Base-by-base conservation (phyloP, 257 asterid genomes). In the Lavandula angustifolia region DNA sequence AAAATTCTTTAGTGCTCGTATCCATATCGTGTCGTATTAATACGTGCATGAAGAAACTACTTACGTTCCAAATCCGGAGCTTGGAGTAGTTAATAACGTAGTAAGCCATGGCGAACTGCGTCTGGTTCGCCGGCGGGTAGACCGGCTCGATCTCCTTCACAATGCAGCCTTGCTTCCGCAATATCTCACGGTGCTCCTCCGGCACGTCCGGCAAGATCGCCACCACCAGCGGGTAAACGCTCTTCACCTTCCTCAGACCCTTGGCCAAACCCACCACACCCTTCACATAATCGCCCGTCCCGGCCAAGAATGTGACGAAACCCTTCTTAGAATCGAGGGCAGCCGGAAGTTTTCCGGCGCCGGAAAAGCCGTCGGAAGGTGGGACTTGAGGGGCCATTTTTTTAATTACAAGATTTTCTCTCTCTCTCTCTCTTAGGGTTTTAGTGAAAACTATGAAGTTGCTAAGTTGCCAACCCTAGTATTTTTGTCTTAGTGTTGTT, bases 151-250 rank as follows among this genome's bases (percentile, higher is more conserved):
- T 78, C 51, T 78, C 83, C 77, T 14, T 64, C 0, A 78, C 83
- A 62, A 78, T 74, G 63, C 83, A 78, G n/a, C 83, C 83, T 16
- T 78, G 83, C 1, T 60, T 9, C 68, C 62, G 48, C 41, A 79
- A 27, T 9, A 78, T 59, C 76, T 75, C 73, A 7, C 83, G 83
- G 57, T 78, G 83, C 57, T 78, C 83, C 68, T 78, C 80, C 6
- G 83, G 83, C 22, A 78, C 83, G 18, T 78, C 80, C 3, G 83
- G 83, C 75, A 78, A 49, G 59, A 78, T 78, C 17, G 83, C 83
- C 66, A 78, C 83, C 43, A 78, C 78, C 0, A 78, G 76, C 7
- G 83, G 80, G 42, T 78, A 78, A 4, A 50, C 52, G 12, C 71
- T 75, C 44, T 71, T 71, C 14, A 78, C 83, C 71, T 78, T 78